Evolutionary conservation across 2,329 filamentous ascomycete genomes (phyloP).

Genomic region (Stenocarpella maydis): DNA sequence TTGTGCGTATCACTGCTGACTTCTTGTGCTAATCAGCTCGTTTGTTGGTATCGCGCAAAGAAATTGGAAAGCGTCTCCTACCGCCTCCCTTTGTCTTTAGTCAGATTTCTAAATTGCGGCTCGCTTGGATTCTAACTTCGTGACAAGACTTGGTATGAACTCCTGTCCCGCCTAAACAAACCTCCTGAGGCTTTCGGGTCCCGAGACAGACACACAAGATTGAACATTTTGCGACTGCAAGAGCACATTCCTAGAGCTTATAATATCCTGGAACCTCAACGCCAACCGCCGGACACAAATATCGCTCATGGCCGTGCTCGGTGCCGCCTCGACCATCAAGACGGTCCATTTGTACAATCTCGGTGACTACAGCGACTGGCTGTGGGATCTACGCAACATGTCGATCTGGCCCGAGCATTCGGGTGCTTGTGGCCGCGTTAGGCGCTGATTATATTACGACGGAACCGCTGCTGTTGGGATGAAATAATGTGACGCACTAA

Average conservation of each 20-base stretch:
- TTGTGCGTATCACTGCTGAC: not conserved
- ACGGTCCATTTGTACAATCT: not conserved
- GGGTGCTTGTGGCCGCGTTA: not conserved
- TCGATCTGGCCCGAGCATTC: not conserved
- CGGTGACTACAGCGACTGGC: not conserved
- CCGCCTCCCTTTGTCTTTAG: not conserved
- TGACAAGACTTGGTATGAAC: not conserved
- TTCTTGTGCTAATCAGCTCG: not conserved
- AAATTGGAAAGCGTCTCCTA: no score
- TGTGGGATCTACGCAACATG: not conserved
- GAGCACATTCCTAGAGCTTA: no score
- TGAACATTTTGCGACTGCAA: not conserved
- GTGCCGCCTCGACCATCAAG: not conserved
- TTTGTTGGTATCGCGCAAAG: not conserved
- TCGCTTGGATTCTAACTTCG: not conserved
- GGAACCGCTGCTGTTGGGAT: not conserved
- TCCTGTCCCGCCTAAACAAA: no score
- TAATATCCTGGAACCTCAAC: not conserved
- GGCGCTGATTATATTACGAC: not conserved
- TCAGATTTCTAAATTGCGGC: not conserved
- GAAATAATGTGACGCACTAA: not conserved
- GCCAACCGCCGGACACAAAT: not conserved
- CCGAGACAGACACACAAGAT: not conserved
- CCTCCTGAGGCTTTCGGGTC: not conserved
- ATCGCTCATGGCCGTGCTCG: not conserved